Percentiles rank a stretch among this genome's conserved stretches.
phyloP scores from a whole-genome alignment of 306 rosid species.

The Acacia melanoxylon region DNA sequence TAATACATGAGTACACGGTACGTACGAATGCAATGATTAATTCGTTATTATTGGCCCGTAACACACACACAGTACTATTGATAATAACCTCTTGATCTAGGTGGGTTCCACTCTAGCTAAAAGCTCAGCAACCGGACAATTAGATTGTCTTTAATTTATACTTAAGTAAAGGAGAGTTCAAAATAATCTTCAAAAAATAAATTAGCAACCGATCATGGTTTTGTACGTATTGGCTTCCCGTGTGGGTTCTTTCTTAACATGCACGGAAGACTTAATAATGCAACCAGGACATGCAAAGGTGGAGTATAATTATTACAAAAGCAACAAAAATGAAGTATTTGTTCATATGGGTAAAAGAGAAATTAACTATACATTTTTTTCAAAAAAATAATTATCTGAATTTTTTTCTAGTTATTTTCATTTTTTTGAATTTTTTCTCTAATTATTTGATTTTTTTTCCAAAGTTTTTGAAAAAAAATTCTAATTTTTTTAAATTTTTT shows the following conservation, averaged over 20 bases:
- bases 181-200: not conserved
- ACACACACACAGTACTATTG: not conserved
- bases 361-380: no score
- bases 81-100: not conserved
- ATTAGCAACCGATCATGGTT: not conserved
- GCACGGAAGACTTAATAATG: not conserved
- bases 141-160: not conserved
- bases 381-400: no score
- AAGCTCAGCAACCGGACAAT: not conserved
- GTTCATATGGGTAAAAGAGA: no score
- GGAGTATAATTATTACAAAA: not conserved
- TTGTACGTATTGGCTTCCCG: not conserved
- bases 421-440: no score
- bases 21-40: not conserved
- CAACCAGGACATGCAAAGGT: not conserved
- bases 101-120: slow-evolving; percentile 1
- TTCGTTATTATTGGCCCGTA: not conserved
- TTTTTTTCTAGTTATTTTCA: no score
- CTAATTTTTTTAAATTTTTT: no score
- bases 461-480: no score
- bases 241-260: no score
- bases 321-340: not conserved
- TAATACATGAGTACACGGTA: not conserved
- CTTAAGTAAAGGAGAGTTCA: not conserved
- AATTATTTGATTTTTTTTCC: no score